Evolutionary conservation across 371 early-diverging fungal genomes (phyloP), one percentile per base, ranked within the genome.

Genomic region (Syncephalastrum racemosum): DNA sequence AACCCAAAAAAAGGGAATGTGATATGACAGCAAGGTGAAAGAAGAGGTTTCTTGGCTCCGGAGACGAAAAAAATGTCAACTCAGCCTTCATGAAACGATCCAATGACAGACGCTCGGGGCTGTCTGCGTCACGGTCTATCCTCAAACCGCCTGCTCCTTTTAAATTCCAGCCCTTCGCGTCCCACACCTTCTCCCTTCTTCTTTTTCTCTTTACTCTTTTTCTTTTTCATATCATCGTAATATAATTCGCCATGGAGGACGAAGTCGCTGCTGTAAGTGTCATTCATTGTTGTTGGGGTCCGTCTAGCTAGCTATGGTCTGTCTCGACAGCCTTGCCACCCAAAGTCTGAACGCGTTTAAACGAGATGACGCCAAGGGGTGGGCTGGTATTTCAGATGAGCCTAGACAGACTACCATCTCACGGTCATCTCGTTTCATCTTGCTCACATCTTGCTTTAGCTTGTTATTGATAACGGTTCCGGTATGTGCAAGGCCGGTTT

Each of bases 401-500:
- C 16, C 22, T 19, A 25, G 24, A 53, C 18, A 18, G 25, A 48
- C 39, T 10, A 24, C 43, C 36, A 20, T 31, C 16, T 44, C 23
- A 18, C 41, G 49, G 19, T 51, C 56, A 58, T 64, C 54, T 63
- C 13, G 39, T 53, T 24, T 56, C 54, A 54, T 56, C 57, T 55
- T 56, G 42, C 49, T 36, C 27, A 19, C 16, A 39, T 16, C 22
- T 24, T 51, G 13, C 25, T 45, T 20, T 68, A 79, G 79, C 66
- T 79, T 51, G 80, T 97, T 71, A 93, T 98, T 77, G 95, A 99
- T 84, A 99, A 99, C 85, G 99, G 99, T 71, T 98, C 99, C 79
- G 99, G 99, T 80, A 97, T 99, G 96, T 99, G 99, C 87, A 99
- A 99, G 87, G 99, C 99, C 82, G 99, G 99, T 74, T 99, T 99